Conservation (phyloP, 176 grass and related monocot genomes). For the Rhynchospora breviuscula region DNA sequence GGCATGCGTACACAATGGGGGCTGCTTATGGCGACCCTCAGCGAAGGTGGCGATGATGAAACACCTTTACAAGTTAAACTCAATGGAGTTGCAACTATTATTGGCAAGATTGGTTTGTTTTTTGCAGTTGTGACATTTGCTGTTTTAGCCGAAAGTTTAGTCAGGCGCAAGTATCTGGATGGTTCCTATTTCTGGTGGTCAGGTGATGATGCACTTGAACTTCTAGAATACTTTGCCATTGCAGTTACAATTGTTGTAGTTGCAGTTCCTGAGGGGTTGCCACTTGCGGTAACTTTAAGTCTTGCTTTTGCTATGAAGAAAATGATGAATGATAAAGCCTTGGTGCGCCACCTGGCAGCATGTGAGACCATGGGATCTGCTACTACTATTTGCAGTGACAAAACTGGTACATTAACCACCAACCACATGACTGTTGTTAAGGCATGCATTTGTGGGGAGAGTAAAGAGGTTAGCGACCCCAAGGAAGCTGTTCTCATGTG, state of each 20-base stretch:
- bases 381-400: slow-evolving; percentile 92
- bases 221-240: slow-evolving; percentile 91
- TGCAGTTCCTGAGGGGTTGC: slow-evolving; percentile 86
- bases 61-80: slow-evolving; percentile 94
- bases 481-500: slow-evolving; percentile 37
- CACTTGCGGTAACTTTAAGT: slow-evolving; percentile 83
- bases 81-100: slow-evolving; percentile 89
- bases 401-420: slow-evolving; percentile 88
- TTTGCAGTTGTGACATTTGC: slow-evolving; percentile 91
- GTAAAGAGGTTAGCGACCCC: slow-evolving; percentile 47
- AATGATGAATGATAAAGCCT: slow-evolving; percentile 99
- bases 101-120: slow-evolving; percentile 83
- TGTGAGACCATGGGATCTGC: slow-evolving; percentile 95
- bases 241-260: slow-evolving; percentile 90
- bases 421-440: slow-evolving; percentile 96
- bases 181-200: slow-evolving; percentile 64
- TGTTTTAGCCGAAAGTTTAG: slow-evolving; percentile 59
- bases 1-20: slow-evolving; percentile 97
- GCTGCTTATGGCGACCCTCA: slow-evolving; percentile 91
- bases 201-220: slow-evolving; percentile 69
- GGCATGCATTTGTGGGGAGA: slow-evolving; percentile 74
- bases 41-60: slow-evolving; percentile 89
- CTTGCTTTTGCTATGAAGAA: slow-evolving; percentile 99
- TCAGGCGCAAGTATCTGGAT: slow-evolving; percentile 60
- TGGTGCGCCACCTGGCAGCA: slow-evolving; percentile 80